Conservation (phyloP, 495 filamentous ascomycete genomes). For the Penicillium egyptiacum region DNA sequence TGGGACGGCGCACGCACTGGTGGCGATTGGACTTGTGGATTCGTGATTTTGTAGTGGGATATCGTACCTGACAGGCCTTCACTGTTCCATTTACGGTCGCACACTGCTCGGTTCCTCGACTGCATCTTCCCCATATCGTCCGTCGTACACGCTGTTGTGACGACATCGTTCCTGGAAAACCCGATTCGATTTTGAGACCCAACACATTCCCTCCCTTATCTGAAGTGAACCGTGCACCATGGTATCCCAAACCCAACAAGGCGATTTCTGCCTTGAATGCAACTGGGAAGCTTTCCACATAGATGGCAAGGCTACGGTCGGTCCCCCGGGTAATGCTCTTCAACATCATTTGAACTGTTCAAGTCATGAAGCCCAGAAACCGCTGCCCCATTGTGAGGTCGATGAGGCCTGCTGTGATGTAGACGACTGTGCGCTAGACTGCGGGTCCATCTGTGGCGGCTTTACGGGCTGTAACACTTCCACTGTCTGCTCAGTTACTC, state of each 20-base stretch:
- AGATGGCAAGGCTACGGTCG: conserved; percentile 32
- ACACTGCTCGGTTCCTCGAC: conserved; percentile 10
- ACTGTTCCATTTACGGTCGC: conserved; percentile 22
- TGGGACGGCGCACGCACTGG: not conserved
- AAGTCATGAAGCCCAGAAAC: conserved; percentile 31
- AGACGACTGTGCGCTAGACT: conserved; percentile 45
- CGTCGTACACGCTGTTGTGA: not conserved
- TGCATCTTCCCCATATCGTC: conserved; percentile 3
- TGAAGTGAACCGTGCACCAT: conserved; percentile 32
- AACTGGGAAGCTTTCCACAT: conserved; percentile 46
- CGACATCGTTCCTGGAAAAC: not conserved
- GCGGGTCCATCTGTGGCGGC: conserved; percentile 45
- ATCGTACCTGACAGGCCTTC: conserved; percentile 16
- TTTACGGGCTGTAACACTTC: conserved; percentile 47
- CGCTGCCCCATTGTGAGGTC: conserved; percentile 29
- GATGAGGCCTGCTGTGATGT: conserved; percentile 46
- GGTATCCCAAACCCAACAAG: conserved; percentile 36
- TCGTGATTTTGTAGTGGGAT: conserved; percentile 13
- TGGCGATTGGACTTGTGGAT: conserved; percentile 9
- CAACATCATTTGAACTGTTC: conserved; percentile 37
- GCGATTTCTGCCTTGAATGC: conserved; percentile 47
- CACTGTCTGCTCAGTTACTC: conserved; percentile 40
- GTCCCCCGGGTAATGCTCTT: conserved; percentile 19
- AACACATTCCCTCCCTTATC: conserved; percentile 3
- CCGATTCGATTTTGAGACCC: not conserved